Percentiles rank a stretch among this genome's conserved stretches.
phyloP scores from a whole-genome alignment of 2,329 filamentous ascomycete genomes.

The Myriangium duriaei region DNA sequence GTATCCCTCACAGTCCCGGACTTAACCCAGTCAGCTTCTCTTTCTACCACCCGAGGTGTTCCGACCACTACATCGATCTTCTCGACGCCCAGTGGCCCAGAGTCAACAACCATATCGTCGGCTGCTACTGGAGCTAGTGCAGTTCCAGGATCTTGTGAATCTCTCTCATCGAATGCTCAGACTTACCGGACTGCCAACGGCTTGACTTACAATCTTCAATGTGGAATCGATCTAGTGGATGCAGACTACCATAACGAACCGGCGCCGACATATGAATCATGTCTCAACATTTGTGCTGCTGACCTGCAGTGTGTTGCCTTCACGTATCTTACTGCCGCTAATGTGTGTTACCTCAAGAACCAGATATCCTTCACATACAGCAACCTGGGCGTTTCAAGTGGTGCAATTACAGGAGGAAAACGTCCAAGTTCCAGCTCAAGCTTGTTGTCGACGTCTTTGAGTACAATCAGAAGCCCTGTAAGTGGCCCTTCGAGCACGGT shows the following conservation, averaged over 20 bases:
- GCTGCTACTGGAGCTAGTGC: neutral
- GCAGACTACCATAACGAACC: constrained; percentile 2
- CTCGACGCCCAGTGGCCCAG: no score
- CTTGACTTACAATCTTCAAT: constrained; percentile 1
- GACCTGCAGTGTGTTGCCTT: constrained; percentile 6
- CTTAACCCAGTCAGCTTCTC: no score
- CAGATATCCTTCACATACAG: neutral
- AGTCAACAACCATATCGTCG: neutral
- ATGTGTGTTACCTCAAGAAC: constrained; percentile 10
- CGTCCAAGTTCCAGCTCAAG: neutral
- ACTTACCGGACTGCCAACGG: constrained; percentile 2
- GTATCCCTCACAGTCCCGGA: no score
- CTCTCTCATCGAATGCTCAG: neutral
- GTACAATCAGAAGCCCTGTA: no score
- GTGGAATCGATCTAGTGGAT: constrained; percentile 4
- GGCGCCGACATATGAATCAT: constrained; percentile 3
- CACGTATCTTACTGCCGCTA: constrained; percentile 2
- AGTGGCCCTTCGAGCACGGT: no score
- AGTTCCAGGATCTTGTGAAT: neutral
- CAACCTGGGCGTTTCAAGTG: constrained; percentile 4
- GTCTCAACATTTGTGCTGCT: constrained; percentile 5
- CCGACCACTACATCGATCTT: no score
- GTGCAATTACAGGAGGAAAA: constrained; percentile 1
- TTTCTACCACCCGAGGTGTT: no score
- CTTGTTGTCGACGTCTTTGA: no score